Evolutionary conservation across 768 basidiomycete genomes (phyloP), one percentile per base, ranked within the genome.

Genomic region (Termitomyces bulborhizus): DNA sequence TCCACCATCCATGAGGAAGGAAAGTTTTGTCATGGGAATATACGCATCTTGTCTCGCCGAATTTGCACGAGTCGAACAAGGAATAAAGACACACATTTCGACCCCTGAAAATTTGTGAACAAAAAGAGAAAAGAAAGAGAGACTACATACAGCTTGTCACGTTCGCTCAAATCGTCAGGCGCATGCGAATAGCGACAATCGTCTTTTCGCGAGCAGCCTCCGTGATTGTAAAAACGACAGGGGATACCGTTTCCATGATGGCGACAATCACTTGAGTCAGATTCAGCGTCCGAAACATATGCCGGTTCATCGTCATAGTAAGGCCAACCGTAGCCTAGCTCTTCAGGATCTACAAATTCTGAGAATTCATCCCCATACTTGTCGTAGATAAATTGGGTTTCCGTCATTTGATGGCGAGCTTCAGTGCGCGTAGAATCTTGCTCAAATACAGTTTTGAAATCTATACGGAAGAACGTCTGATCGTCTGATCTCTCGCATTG

Each of bases 191-290:
- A 82, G 21, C 51, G 51, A 58, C 81, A 83, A 3, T 53, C 36
- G 3, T n/a, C 51, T 1, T 77, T 78, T 26, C 70, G 66, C 18
- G 37, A 57, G 58, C 81, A 82, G 1, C 74, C 76, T 7, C 64
- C 68, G 40, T 74, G 79, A 43, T 84, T 82, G 62, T 82, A 80
- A 63, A 75, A 78, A 49, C 75, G 72, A 64, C 82, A 84, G 0
- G 81, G 73, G 1, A 71, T 66, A 0, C 66, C 65, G 53, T 77
- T 80, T 6, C 81, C 82, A 1, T 54, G 56, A 57, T 82, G 80
- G 18, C 64, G 60, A 58, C 69, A 80, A 61, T 84, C 83, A 32
- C 76, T 77, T n/a, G 78, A 76, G 58, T 83, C 81, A 0, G 77
- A 80, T 32, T 74, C 70, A 0, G 66, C 66, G 32, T 69, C 73